Conservation (phyloP, 208 protist genomes). For the Acanthamoeba pearcei region DNA sequence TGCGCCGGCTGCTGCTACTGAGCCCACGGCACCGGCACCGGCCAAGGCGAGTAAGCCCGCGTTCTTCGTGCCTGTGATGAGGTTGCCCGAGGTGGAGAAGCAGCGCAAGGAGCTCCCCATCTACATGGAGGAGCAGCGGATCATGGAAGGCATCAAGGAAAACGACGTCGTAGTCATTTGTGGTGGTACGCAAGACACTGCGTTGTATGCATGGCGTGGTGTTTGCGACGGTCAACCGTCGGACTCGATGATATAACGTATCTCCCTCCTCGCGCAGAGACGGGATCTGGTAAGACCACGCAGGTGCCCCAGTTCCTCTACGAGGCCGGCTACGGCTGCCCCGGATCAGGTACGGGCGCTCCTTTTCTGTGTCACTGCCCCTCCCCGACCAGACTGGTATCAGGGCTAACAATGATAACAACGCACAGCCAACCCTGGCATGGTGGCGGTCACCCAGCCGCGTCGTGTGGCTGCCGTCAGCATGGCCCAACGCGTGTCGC, state of each 20-base stretch:
- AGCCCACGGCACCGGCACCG: neutral
- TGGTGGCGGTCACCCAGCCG: conserved; percentile 95
- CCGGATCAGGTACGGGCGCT: conserved; percentile 15
- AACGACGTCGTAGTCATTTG: conserved; percentile 90
- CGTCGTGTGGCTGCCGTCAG: conserved; percentile 93
- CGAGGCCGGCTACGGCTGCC: conserved; percentile 89
- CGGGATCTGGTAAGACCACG: conserved; percentile 90
- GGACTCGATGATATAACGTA: too few relatives aligned
- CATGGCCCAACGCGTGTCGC: conserved; percentile 91
- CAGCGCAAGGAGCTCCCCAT: conserved; percentile 88
- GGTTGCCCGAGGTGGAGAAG: conserved; percentile 81
- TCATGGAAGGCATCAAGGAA: conserved; percentile 91
- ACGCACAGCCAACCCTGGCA: conserved; percentile 78
- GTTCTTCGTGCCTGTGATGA: conserved; percentile 84
- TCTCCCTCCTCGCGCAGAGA: conserved; percentile 68
- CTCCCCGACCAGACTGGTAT: neutral
- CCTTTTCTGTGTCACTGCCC: neutral
- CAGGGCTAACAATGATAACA: too few relatives aligned
- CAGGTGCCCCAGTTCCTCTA: conserved; percentile 94
- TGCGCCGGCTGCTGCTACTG: neutral
- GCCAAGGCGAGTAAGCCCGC: conserved; percentile 33
- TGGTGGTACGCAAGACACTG: conserved; percentile 90
- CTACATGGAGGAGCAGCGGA: conserved; percentile 90
- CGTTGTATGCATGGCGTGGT: neutral
- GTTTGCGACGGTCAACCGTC: too few relatives aligned